These are phyloP conservation scores for Colletotrichum chrysophilum DNA, from an alignment of 2,329 filamentous ascomycete species.

Conservation along the genomic window DNA sequence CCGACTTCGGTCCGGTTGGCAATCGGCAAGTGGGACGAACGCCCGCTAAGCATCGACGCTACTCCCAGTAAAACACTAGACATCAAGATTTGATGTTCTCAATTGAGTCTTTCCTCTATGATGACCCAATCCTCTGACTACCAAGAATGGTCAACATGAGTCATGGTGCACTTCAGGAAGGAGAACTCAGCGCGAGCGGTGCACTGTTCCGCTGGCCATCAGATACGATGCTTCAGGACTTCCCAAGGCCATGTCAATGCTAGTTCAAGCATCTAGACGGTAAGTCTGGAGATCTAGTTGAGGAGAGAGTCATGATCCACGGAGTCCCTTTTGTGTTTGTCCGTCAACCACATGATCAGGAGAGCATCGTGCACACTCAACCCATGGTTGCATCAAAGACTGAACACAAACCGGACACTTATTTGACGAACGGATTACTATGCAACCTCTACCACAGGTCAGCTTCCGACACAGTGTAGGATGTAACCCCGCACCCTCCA, in stretches of 20 bases:
- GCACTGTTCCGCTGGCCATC: neutral
- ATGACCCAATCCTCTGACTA: neutral
- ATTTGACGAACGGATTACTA: neutral
- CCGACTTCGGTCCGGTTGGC: neutral
- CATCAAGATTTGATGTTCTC: neutral
- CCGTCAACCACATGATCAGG: neutral
- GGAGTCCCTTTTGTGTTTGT: neutral
- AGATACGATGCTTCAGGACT: neutral
- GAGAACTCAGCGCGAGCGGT: neutral
- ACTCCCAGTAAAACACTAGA: neutral
- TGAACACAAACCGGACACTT: neutral
- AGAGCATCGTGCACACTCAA: neutral
- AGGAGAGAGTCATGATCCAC: neutral
- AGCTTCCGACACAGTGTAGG: slow-evolving; percentile 11
- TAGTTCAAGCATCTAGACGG: neutral
- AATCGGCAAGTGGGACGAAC: neutral
- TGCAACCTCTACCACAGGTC: neutral
- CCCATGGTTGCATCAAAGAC: neutral
- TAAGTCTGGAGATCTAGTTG: neutral
- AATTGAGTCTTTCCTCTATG: neutral
- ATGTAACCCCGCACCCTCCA: slow-evolving; percentile 14
- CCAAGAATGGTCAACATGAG: neutral
- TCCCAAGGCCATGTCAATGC: neutral
- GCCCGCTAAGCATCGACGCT: neutral
- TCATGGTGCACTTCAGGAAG: neutral